Conservation (phyloP, 768 basidiomycete genomes). For the Floccularia luteovirens region DNA sequence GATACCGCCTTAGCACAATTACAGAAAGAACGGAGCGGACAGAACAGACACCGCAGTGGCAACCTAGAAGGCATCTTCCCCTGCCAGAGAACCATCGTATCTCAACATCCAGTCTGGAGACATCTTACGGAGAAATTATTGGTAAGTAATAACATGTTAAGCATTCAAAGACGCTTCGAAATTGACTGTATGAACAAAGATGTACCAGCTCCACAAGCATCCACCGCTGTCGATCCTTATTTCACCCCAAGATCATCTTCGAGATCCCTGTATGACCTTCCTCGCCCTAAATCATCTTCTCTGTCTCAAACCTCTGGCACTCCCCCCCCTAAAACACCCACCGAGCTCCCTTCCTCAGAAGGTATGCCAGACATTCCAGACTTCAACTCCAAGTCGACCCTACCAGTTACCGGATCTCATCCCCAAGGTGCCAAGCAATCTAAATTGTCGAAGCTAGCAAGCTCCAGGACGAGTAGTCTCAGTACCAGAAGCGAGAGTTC, state of each 20-base stretch:
- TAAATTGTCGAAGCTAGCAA: slow-evolving; percentile 63
- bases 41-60: slow-evolving; percentile 45
- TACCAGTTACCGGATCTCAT: slow-evolving; percentile 13
- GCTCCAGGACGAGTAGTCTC: slow-evolving; percentile 47
- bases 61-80: slow-evolving; percentile 29
- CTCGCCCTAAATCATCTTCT: slow-evolving; percentile 44
- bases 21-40: slow-evolving; percentile 62
- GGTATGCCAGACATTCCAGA: slow-evolving; percentile 52
- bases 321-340: slow-evolving; percentile 31
- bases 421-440: slow-evolving; percentile 39
- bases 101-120: slow-evolving; percentile 31
- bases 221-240: slow-evolving; percentile 9
- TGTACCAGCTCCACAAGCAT: no score
- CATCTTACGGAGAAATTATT: slow-evolving; percentile 59
- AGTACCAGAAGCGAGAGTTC: slow-evolving; percentile 41
- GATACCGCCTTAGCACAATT: slow-evolving; percentile 49
- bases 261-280: slow-evolving; percentile 47
- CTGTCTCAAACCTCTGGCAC: slow-evolving; percentile 28
- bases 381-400: slow-evolving; percentile 37
- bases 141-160: slow-evolving; percentile 27
- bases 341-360: slow-evolving; percentile 36
- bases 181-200: no score
- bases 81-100: slow-evolving; percentile 32
- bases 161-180: neutral
- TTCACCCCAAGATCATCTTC: slow-evolving; percentile 45